Evolutionary conservation across 2,329 filamentous ascomycete species (phyloP).

Genomic region (Elsinoe australis): DNA sequence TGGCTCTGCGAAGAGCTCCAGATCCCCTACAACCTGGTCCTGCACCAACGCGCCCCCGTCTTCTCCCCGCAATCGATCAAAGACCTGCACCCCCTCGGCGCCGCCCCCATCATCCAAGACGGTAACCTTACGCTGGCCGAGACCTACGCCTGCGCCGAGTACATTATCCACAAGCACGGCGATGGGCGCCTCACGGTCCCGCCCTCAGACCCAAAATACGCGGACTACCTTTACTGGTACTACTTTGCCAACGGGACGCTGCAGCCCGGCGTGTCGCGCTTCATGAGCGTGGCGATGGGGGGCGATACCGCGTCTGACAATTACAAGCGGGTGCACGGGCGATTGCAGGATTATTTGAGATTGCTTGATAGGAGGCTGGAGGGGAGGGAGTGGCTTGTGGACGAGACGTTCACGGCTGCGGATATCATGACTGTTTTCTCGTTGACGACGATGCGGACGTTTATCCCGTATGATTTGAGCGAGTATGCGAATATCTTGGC

Average conservation of each 20-base stretch:
- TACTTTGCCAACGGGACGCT: slow-evolving; percentile 45
- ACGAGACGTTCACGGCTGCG: slow-evolving; percentile 55
- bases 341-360: slow-evolving; percentile 35
- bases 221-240: slow-evolving; percentile 59
- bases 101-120: slow-evolving; percentile 55
- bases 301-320: slow-evolving; percentile 27
- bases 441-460: slow-evolving; percentile 55
- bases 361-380: slow-evolving; percentile 45
- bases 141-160: slow-evolving; percentile 53
- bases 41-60: slow-evolving; percentile 41
- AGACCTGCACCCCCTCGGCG: slow-evolving; percentile 40
- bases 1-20: slow-evolving; percentile 59
- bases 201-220: slow-evolving; percentile 44
- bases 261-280: slow-evolving; percentile 30
- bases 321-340: slow-evolving; percentile 28
- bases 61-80: slow-evolving; percentile 28
- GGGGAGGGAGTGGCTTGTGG: slow-evolving; percentile 49
- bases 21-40: slow-evolving; percentile 46
- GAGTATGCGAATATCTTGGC: slow-evolving; percentile 25
- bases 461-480: slow-evolving; percentile 31
- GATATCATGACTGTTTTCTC: slow-evolving; percentile 58
- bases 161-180: slow-evolving; percentile 51
- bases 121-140: slow-evolving; percentile 48
- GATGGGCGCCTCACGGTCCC: slow-evolving; percentile 42
- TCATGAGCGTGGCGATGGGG: slow-evolving; percentile 17